A percentile compares a stretch with the other conserved stretches of the same genome.
These are phyloP conservation scores for Leccinum pellstonianum DNA, from an alignment of 768 basidiomycete species.

Conservation along the genomic window DNA sequence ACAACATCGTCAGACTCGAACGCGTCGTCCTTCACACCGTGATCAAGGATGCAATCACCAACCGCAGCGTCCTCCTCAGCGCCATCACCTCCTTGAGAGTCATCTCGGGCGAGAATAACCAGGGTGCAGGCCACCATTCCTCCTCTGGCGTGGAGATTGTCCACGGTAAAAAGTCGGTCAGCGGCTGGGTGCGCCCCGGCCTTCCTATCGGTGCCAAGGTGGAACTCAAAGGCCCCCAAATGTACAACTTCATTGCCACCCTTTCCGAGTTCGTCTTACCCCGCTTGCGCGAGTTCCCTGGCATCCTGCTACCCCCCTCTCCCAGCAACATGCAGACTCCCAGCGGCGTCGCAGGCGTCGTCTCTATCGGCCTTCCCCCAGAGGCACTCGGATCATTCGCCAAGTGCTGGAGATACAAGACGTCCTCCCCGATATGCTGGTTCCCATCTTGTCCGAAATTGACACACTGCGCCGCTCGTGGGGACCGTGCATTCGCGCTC, in stretches of 20 bases:
- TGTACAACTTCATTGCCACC: constrained; percentile 91
- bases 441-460: constrained; percentile 74
- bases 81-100: constrained; percentile 86
- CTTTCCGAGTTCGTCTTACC: constrained; percentile 96
- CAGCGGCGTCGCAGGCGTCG: constrained; percentile 80
- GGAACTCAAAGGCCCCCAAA: constrained; percentile 83
- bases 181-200: constrained; percentile 83
- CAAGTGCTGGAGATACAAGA: constrained; percentile 84
- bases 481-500: constrained; percentile 61
- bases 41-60: constrained; percentile 74
- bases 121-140: constrained; percentile 69
- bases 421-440: constrained; percentile 83
- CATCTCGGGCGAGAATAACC: constrained; percentile 77
- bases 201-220: constrained; percentile 87
- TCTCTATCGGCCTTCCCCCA: constrained; percentile 84
- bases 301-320: constrained; percentile 74
- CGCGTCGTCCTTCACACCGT: constrained; percentile 84
- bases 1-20: constrained; percentile 75
- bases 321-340: constrained; percentile 70
- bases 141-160: constrained; percentile 79
- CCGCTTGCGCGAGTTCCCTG: constrained; percentile 85
- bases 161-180: constrained; percentile 59
- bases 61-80: constrained; percentile 72
- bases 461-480: constrained; percentile 52
- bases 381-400: constrained; percentile 81